Evolutionary conservation across 805 yeast genomes (phyloP).

Genomic region (Grigorovia transvaalensis): DNA sequence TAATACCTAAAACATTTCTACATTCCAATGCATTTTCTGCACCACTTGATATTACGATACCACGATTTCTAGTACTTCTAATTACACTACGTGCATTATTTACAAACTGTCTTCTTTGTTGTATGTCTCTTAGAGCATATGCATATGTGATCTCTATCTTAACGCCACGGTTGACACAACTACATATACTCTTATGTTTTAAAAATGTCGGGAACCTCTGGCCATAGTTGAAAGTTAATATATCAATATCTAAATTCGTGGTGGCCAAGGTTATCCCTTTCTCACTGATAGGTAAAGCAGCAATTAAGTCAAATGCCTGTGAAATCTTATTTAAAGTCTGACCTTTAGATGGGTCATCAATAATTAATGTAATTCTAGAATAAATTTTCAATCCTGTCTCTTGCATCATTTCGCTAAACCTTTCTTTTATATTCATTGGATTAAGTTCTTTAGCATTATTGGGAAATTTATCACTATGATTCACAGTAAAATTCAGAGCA

Average conservation of each 20-base stretch:
- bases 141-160: slow-evolving; percentile 70
- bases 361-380: slow-evolving; percentile 62
- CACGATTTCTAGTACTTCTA: slow-evolving; percentile 72
- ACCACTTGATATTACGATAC: slow-evolving; percentile 72
- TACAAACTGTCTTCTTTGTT: slow-evolving; percentile 51
- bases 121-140: slow-evolving; percentile 35
- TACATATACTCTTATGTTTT: slow-evolving; percentile 74
- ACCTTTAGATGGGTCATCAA: slow-evolving; percentile 70
- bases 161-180: slow-evolving; percentile 75
- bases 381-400: slow-evolving; percentile 39
- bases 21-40: slow-evolving; percentile 45
- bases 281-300: slow-evolving; percentile 74
- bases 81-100: slow-evolving; percentile 64
- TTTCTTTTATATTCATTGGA: slow-evolving; percentile 29
- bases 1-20: slow-evolving; percentile 61
- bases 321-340: slow-evolving; percentile 36
- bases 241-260: slow-evolving; percentile 67
- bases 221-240: slow-evolving; percentile 62
- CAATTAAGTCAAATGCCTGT: slow-evolving; percentile 59
- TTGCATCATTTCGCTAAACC: slow-evolving; percentile 24
- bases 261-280: slow-evolving; percentile 67
- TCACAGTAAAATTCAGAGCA: slow-evolving; percentile 59
- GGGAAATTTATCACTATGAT: slow-evolving; percentile 45
- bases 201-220: slow-evolving; percentile 62
- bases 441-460: slow-evolving; percentile 33